phyloP scores from a whole-genome alignment of 768 basidiomycete species.

The Collybia sordida region DNA sequence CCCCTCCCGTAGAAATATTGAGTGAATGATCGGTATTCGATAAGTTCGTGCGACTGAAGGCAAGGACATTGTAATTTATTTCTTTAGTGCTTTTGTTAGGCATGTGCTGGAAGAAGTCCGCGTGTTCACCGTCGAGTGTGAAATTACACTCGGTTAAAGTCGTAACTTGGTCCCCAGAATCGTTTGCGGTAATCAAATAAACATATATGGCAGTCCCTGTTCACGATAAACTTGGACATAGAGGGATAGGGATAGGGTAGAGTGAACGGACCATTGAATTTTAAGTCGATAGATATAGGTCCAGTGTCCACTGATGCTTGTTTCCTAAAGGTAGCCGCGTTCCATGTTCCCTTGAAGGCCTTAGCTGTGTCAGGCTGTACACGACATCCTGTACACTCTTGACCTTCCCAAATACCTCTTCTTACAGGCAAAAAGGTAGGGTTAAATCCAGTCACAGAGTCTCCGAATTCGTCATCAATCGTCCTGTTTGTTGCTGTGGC shows the following conservation, averaged over 20 bases:
- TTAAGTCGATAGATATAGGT: slow-evolving; percentile 11
- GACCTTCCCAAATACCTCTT: slow-evolving; percentile 14
- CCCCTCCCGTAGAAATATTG: slow-evolving; percentile 28
- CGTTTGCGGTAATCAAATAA: slow-evolving; percentile 36
- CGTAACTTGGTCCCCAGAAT: slow-evolving; percentile 14
- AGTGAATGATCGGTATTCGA: slow-evolving; percentile 27
- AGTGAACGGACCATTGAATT: slow-evolving; percentile 13
- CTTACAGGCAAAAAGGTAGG: slow-evolving; percentile 14
- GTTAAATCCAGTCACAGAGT: slow-evolving; percentile 10
- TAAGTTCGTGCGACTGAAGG: slow-evolving; percentile 24
- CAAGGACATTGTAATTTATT: slow-evolving; percentile 27
- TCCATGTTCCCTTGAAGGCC: slow-evolving; percentile 17
- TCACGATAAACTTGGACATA: background rate
- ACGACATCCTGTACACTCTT: slow-evolving; percentile 10
- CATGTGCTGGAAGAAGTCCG: slow-evolving; percentile 21
- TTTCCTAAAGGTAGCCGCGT: slow-evolving; percentile 15
- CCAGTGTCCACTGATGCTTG: background rate
- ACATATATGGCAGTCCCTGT: slow-evolving; percentile 40
- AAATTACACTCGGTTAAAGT: slow-evolving; percentile 26
- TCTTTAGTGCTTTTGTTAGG: slow-evolving; percentile 21
- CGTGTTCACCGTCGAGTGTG: slow-evolving; percentile 26
- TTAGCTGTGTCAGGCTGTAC: slow-evolving; percentile 8
- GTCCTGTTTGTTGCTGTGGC: slow-evolving; percentile 12
- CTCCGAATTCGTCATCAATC: slow-evolving; percentile 22
- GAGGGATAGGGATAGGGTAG: background rate